Percentiles rank a stretch among this genome's conserved stretches.
These are phyloP conservation scores for Phytopythium montanum DNA, from an alignment of 352 stramenopile species.

Conservation along the genomic window DNA sequence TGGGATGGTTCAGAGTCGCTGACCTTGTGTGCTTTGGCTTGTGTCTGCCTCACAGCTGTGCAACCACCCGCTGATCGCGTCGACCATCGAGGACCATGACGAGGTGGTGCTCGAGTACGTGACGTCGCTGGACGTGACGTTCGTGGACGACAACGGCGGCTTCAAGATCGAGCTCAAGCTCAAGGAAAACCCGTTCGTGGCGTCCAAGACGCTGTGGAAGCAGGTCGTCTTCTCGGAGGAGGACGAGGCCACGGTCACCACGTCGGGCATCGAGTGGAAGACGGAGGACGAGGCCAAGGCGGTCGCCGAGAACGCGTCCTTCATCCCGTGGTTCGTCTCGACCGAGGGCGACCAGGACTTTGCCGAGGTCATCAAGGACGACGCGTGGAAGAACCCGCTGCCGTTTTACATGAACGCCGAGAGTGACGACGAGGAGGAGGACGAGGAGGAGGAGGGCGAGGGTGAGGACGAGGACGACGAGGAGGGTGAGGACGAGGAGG, in stretches of 20 bases:
- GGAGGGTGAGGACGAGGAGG: conserved; percentile 23
- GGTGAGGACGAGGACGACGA: conserved; percentile 33
- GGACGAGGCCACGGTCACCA: conserved; percentile 49
- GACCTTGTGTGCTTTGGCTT: neutral
- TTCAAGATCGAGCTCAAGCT: conserved; percentile 77
- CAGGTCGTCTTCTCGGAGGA: conserved; percentile 69
- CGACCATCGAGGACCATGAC: conserved; percentile 45
- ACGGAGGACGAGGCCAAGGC: conserved; percentile 50
- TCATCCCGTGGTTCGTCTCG: conserved; percentile 63
- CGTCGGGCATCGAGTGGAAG: conserved; percentile 59
- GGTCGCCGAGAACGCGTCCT: conserved; percentile 34
- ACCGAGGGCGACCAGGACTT: conserved; percentile 54
- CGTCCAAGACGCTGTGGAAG: conserved; percentile 55
- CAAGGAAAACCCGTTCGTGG: conserved; percentile 66
- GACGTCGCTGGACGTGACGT: conserved; percentile 55
- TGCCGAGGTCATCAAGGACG: conserved; percentile 78
- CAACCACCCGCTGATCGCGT: conserved; percentile 65
- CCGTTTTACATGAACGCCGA: conserved; percentile 46
- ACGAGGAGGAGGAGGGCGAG: conserved; percentile 30
- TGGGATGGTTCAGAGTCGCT: neutral
- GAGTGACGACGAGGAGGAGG: conserved; percentile 39
- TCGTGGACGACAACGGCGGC: conserved; percentile 56
- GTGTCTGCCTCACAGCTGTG: conserved; percentile 28
- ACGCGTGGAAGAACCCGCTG: conserved; percentile 73
- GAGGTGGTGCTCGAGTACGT: conserved; percentile 48